Base-by-base conservation (phyloP, 2,329 filamentous ascomycete species). In the Cyphellophora attinorum region DNA sequence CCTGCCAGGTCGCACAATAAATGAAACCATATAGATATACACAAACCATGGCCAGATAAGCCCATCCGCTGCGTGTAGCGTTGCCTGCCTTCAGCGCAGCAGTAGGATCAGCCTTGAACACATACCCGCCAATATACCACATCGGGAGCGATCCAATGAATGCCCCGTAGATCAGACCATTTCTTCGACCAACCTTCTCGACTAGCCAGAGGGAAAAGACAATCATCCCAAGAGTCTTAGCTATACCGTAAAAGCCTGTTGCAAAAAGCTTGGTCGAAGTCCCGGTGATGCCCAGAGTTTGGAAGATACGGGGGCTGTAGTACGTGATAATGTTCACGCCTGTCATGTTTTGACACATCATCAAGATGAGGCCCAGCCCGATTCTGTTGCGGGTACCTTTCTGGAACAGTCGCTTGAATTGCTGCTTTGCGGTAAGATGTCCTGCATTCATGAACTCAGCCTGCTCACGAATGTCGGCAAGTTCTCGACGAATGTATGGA, bases 51-150 rank as follows among this genome's bases (percentile, higher is more conserved):
- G 80, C 78, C 17, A 81, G 65, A 48, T 83, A 82, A 16, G 79
- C 79, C 2, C 80, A 76, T 0, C 72, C 62, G 21, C 21, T 25
- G 8, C 21, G 21, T n/a, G 21, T 25, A 2, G 77, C 72, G 11
- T 82, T 74, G 5, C 62, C 48, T 2, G 60, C 49, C 8, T 68
- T 73, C 3, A 54, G 46, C 2, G 72, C 50, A n/a, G 8, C 21
- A 8, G 21, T 25, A 0, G 78, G 79, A 0, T 74, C 73, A 37
- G 67, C 59, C 34, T 76, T 67, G 30, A 75, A 67, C 31, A 81
- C 71, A 50, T 83, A 83, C 33, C 80, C 65, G n/a, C 77, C 80
- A 40, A 83, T 75, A 50, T 82, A 76, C 55, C 74, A 72, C 73
- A 83, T 79, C 42, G 71, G 66, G 6, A 67, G 40, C 5, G 67